phyloP scores from a whole-genome alignment of 108 stramenopile genomes.

The Aureococcus anophagefferens region DNA sequence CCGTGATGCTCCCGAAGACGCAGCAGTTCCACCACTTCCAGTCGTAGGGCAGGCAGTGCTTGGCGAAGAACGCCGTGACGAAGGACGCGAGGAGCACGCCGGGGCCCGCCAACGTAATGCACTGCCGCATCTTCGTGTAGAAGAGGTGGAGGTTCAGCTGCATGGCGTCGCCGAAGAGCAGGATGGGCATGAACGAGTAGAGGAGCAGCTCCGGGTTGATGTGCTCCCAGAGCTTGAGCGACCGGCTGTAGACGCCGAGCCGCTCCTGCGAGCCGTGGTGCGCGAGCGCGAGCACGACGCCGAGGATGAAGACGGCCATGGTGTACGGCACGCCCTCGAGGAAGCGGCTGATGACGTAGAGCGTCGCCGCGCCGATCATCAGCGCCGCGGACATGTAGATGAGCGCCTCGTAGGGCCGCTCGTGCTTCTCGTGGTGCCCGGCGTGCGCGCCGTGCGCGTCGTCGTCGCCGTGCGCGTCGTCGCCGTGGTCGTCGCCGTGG shows the following conservation, averaged over 20 bases:
- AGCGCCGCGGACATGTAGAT: background rate
- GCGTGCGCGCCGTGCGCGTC: background rate
- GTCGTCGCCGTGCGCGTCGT: no score
- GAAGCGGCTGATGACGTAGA: conserved; percentile 28
- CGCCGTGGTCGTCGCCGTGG: no score
- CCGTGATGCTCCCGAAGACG: conserved; percentile 30
- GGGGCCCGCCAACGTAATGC: conserved; percentile 74
- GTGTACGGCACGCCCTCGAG: conserved; percentile 52
- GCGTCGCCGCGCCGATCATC: conserved; percentile 20
- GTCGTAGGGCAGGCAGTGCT: conserved; percentile 29
- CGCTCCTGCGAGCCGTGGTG: background rate
- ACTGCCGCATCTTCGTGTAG: conserved; percentile 36
- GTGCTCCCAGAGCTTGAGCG: conserved; percentile 41
- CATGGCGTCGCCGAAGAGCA: conserved; percentile 69
- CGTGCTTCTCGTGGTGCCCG: background rate
- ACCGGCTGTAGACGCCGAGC: conserved; percentile 29
- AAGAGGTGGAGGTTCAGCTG: conserved; percentile 61
- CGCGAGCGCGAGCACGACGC: conserved; percentile 50
- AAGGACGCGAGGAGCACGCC: conserved; percentile 34
- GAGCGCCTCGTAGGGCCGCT: background rate
- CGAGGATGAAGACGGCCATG: conserved; percentile 61
- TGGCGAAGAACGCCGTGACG: conserved; percentile 24
- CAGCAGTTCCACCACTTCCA: conserved; percentile 24
- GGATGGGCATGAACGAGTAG: conserved; percentile 70
- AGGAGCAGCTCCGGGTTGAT: conserved; percentile 65